Conservation (phyloP, 192 early-diverging fungal species). For the Piromyces finnis region DNA sequence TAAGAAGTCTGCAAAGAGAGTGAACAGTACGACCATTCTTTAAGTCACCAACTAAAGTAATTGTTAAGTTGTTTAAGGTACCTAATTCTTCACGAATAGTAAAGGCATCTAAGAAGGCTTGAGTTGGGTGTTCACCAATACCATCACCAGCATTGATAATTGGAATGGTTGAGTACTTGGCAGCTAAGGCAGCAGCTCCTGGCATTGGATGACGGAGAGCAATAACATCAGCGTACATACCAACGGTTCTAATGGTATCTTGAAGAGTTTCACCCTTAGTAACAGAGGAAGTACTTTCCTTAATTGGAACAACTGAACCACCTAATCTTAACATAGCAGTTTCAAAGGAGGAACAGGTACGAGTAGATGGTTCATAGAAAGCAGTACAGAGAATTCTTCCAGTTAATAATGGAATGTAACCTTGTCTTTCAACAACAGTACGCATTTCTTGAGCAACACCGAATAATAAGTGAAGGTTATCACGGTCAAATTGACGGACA, state of each 20-base stretch:
- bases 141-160: conserved; percentile 96
- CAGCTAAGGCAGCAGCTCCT: conserved; percentile 61
- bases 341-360: conserved; percentile 84
- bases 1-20: conserved; percentile 72
- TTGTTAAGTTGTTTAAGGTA: conserved; percentile 75
- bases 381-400: conserved; percentile 87
- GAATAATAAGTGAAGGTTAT: conserved; percentile 88
- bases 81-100: conserved; percentile 49
- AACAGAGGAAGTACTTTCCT: conserved; percentile 67
- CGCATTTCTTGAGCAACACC: conserved; percentile 95
- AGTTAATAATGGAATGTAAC: conserved; percentile 60
- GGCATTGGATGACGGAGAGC: conserved; percentile 84
- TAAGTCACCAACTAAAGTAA: conserved; percentile 90
- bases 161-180: conserved; percentile 76
- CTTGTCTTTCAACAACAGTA: conserved; percentile 76
- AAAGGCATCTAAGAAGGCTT: conserved; percentile 89
- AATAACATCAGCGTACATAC: conserved; percentile 81
- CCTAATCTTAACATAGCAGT: conserved; percentile 88
- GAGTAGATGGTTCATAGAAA: conserved; percentile 93
- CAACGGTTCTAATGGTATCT: conserved; percentile 84
- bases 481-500: conserved; percentile 78
- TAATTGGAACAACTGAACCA: conserved; percentile 72
- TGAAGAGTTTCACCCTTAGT: conserved; percentile 89
- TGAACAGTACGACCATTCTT: conserved; percentile 97
- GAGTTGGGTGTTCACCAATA: conserved; percentile 92